Base-by-base conservation (phyloP, 2,329 filamentous ascomycete genomes). In the Alternaria sp. region DNA sequence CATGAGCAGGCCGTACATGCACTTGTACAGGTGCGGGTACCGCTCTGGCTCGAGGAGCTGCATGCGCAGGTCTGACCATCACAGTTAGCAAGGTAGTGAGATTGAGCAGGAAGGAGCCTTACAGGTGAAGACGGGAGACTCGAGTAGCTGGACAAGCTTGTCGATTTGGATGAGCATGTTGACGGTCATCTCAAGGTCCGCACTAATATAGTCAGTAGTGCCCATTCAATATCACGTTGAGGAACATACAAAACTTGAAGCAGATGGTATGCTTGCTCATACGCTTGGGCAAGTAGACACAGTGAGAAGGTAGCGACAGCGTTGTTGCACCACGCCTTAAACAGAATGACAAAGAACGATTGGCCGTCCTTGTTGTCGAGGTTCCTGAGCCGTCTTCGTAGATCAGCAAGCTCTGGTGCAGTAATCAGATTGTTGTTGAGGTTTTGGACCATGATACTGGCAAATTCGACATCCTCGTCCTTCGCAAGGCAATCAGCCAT, bases 391-490 rank as follows among this genome's bases (percentile, higher is more conserved):
- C 96, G 86, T 79, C 97, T 97, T 49, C 96, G 89, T 66, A 99
- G 85, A 71, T 98, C 96, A 1, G 93, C 89, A 28, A 99, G 84
- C 80, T 99, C 94, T 1, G 96, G 96, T 0, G 96, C 96, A 2
- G 96, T 99, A 69, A 99, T 97, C 58, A 99, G 89, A 73, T 99
- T 99, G 80, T 99, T 99, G 83, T 99, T 99, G 56, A 99, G 85
- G 74, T 98, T 98, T 79, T 99, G 96, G 28, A 99, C 93, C 96
- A 99, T 99, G 73, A 99, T 98, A 77, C 95, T 97, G 15, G 96
- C 95, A 80, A 99, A 99, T 78, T 99, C 96, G 45, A 99, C 89
- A 77, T 99, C 96, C 81, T 98, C 96, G 79, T 99, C 96, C 76
- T 94, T 97, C 79, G 98, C 96, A 10, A 99, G 91, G 71, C 96